Evolutionary conservation across 768 basidiomycete genomes (phyloP), one percentile per base, ranked within the genome.

Genomic region (Boletus fagicola): DNA sequence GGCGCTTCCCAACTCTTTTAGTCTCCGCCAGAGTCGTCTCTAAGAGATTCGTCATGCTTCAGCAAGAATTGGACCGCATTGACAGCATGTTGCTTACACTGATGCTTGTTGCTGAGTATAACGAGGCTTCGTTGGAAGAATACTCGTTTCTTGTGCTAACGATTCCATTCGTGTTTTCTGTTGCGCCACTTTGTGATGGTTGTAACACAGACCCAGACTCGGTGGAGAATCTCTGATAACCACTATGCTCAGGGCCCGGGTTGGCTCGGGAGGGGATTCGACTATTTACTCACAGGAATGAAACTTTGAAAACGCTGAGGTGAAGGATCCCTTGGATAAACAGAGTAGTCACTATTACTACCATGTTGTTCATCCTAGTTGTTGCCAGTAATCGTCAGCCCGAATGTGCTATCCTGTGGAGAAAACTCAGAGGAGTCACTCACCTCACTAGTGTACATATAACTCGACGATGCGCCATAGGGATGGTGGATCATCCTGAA

Each of bases 401-500:
- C 10, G 36, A 49, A 39, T 4, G 12, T 13, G 12, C 13, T 24
- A 24, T 15, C 1, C 4, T 38, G 7, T 13, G 24, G 39, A 20
- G 36, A 35, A 35, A 8, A 30, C 5, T 18, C 3, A 1, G 36
- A 36, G 15, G 16, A n/a, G 38, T 7, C 10, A 59, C 71, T 45
- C 40, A 67, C 71, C 59, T 60, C 61, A 31, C 43, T 59, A 16
- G 65, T 56, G 35, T 71, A 69, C 52, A 71, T 43, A 35, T 65
- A 72, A 45, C 60, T 65, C 16, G 71, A 64, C 26, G 71, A 57
- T 46, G 68, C 62, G 38, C 57, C 67, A 36, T 71, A 71, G 16
- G 69, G 69, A 59, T 71, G 69, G 53, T 63, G 51, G 43, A 68
- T 71, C 62, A 71, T 72, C 58, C 42, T 69, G 60, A 56, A 48